Base-by-base conservation (phyloP, 2,329 filamentous ascomycete species). In the Claviceps sp. region DNA sequence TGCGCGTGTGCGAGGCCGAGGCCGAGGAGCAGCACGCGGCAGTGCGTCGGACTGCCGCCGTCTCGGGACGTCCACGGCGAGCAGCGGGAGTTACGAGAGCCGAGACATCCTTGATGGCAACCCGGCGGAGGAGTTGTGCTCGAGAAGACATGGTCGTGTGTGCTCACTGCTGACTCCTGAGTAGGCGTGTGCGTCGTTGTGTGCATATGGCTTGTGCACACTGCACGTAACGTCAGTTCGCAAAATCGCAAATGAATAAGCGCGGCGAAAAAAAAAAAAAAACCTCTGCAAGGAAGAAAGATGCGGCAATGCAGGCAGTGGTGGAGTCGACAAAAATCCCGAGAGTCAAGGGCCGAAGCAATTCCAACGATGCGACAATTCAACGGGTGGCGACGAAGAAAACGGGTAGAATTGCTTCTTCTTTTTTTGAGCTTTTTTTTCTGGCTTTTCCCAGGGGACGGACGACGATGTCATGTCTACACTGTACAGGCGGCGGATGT, bases 1-100 rank as follows among this genome's bases (percentile, higher is more conserved):
- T 16, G 41, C 9, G 18, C 20, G 41, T 18, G 49, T 62, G 56
- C 52, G 67, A 48, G 57, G 59, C 58, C 50, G 41, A 40, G 37
- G 47, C 43, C 51, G 50, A 48, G 18, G 47, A 44, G 20, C 38
- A 50, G 45, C 44, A 54, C 14, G 37, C 34, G 14, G 34, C 41
- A 9, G 49, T 26, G 8, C 45, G 40, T 34, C 47, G 50, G 40
- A 37, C 43, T 24, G 45, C 30, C 9, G 30, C 30, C 37, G 52
- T 47, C 45, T 14, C 48, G 11, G 37, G 34, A 49, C 43, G 46
- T 16, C 46, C 41, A 37, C 49, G 34, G 38, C 44, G 18, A 30
- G 38, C 38, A 18, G 38, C 22, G 43, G 46, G 47, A 26, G 47
- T 41, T 34, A 52, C 34, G 51, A 50, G 51, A 46, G 50, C 30